Percentiles rank a stretch among this genome's conserved stretches.
Evolutionary conservation across 129 eudicot species (phyloP).

Genomic region (Chrysanthemum lavandulifolium): DNA sequence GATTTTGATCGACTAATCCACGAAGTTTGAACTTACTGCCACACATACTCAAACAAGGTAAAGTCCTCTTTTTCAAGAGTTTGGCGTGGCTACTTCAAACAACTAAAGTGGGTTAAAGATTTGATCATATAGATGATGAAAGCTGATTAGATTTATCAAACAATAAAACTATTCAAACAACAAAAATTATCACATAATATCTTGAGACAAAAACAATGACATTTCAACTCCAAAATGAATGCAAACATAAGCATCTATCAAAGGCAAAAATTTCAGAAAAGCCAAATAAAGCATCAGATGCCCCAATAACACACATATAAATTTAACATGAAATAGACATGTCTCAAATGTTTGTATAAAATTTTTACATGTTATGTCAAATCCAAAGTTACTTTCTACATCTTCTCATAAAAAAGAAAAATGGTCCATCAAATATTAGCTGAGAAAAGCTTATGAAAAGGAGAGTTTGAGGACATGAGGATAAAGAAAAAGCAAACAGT

Average conservation of each 20-base stretch:
- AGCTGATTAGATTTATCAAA: too few relatives aligned
- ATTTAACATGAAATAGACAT: conserved; percentile 31
- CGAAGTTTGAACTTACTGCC: too few relatives aligned
- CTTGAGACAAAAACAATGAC: neutral
- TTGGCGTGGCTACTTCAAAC: too few relatives aligned
- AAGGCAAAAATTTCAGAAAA: conserved; percentile 8
- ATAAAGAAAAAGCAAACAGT: conserved; percentile 32
- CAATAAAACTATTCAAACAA: too few relatives aligned
- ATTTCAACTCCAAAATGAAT: conserved; percentile 25
- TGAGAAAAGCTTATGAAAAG: conserved; percentile 35
- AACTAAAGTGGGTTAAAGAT: too few relatives aligned
- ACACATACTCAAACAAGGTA: too few relatives aligned
- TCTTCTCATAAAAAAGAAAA: conserved; percentile 21
- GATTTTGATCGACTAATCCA: too few relatives aligned
- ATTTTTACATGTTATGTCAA: conserved; percentile 37
- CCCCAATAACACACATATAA: conserved; percentile 19
- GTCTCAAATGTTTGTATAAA: conserved; percentile 20
- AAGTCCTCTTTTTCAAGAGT: too few relatives aligned
- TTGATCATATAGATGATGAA: too few relatives aligned
- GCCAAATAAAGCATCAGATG: conserved; percentile 26
- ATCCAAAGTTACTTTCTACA: conserved; percentile 41
- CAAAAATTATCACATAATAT: too few relatives aligned
- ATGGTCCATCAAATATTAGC: conserved; percentile 43
- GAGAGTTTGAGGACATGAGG: conserved; percentile 29
- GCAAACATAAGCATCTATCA: conserved; percentile 9